Evolutionary conservation across 257 asterid genomes (phyloP).

Genomic region (Cinchona pubescens): DNA sequence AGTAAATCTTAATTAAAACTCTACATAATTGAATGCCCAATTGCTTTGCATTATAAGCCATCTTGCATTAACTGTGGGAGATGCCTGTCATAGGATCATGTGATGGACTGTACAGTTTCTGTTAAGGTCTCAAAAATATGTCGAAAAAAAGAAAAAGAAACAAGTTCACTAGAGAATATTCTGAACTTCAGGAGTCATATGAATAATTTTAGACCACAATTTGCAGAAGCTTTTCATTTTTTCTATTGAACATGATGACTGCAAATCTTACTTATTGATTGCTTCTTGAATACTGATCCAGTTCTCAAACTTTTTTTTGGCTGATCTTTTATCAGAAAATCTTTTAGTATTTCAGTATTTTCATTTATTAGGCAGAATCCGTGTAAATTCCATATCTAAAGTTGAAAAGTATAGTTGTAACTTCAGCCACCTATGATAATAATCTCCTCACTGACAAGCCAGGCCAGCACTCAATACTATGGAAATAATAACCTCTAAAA

Average conservation of each 20-base stretch:
- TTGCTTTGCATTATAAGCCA: neutral
- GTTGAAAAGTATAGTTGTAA: neutral
- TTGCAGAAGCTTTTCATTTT: neutral
- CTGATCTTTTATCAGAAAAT: neutral
- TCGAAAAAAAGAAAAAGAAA: neutral
- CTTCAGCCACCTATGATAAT: neutral
- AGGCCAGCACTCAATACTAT: neutral
- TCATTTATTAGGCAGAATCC: neutral
- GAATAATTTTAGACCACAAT: neutral
- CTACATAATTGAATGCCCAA: too few relatives aligned
- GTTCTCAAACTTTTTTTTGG: neutral
- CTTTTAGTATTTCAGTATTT: neutral
- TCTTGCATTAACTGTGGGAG: neutral
- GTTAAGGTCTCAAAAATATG: neutral
- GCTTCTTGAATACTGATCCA: neutral
- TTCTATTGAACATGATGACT: neutral
- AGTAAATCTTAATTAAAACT: constrained; percentile 4
- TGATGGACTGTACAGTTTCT: neutral
- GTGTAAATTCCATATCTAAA: neutral
- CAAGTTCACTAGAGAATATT: neutral
- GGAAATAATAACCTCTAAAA: neutral
- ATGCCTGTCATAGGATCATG: neutral
- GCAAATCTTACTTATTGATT: neutral
- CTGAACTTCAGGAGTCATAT: neutral
- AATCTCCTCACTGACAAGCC: neutral